phyloP scores from a whole-genome alignment of 2,329 filamentous ascomycete species.

The Pestalotiopsis sp. region DNA sequence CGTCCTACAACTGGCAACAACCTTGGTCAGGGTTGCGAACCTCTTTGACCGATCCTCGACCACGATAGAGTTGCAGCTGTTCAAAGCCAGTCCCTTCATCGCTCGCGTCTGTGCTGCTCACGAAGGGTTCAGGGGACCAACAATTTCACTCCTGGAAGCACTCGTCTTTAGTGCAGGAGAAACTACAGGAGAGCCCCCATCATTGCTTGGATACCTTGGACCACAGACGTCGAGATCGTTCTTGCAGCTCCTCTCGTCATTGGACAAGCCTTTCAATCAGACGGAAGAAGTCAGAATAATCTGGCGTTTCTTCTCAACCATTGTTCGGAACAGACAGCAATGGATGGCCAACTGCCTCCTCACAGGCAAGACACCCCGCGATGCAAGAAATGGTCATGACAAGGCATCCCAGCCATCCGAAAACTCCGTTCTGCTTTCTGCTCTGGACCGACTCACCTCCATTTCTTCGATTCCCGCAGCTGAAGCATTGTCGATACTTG shows the following conservation, averaged over 20 bases:
- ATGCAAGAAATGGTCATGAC: slow-evolving; percentile 63
- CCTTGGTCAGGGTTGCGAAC: slow-evolving; percentile 70
- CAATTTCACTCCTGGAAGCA: slow-evolving; percentile 71
- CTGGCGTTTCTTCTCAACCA: slow-evolving; percentile 85
- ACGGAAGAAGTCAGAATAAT: slow-evolving; percentile 66
- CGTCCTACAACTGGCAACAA: slow-evolving; percentile 68
- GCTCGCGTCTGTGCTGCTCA: slow-evolving; percentile 75
- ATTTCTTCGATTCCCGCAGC: slow-evolving; percentile 66
- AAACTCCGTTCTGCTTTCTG: slow-evolving; percentile 73
- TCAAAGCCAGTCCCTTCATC: slow-evolving; percentile 77
- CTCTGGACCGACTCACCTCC: slow-evolving; percentile 69
- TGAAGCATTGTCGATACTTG: slow-evolving; percentile 74
- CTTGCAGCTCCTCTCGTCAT: slow-evolving; percentile 72
- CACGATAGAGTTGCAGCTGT: slow-evolving; percentile 75
- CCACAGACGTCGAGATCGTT: slow-evolving; percentile 83
- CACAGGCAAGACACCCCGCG: slow-evolving; percentile 82
- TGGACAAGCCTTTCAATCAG: slow-evolving; percentile 76
- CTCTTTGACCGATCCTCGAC: slow-evolving; percentile 64
- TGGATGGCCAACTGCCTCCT: slow-evolving; percentile 95
- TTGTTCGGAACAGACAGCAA: slow-evolving; percentile 88
- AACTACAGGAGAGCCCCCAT: slow-evolving; percentile 77
- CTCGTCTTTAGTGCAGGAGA: slow-evolving; percentile 72
- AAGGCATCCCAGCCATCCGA: slow-evolving; percentile 52
- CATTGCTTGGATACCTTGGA: slow-evolving; percentile 87
- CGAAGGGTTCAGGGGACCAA: slow-evolving; percentile 65